Base-by-base conservation (phyloP, 768 basidiomycete genomes). In the Leccinum barrowsii region DNA sequence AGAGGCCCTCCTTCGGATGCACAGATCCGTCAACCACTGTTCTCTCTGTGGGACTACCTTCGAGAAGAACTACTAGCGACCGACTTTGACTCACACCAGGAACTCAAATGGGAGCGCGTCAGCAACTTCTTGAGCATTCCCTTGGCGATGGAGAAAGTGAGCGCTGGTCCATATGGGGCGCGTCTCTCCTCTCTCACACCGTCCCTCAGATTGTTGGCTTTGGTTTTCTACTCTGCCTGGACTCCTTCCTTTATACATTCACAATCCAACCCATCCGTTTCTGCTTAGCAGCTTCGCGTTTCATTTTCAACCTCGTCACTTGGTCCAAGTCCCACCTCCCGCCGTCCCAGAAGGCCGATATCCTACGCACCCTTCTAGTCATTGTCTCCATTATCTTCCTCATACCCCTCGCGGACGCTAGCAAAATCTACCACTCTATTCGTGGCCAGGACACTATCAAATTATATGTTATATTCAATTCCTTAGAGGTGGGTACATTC, bases 361-460 rank as follows among this genome's bases (percentile, higher is more conserved):
- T 99, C 12, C 75, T 97, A n/a, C 85, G 92, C 50, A 82, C 84
- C 24, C 74, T 92, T 8, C 78, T 99, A 3, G 80, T 99, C 21
- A 69, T 87, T 1, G 70, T 87, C 26, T 90, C 94, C 0, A 81
- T 94, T 50, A 63, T 85, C 17, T 80, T 95, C 21, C 78, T 98
- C 5, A 80, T 86, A 34, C 87, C 90, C 2, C 80, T 94, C 42
- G 94, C 95, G 7, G 96, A 99, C 69, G 90, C 94, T 10, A 96
- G 94, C 74, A 94, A 95, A 77, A 96, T 99, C 64, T 99, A 99
- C 66, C 97, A 99, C 67, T 89, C 89, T 15, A 98, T 99, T 56
- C 86, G 97, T 21, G 96, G 95, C 0, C 97, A 98, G 73, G 97
- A 99, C 65, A 97, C 94, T 2, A 96, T 99, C 77, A 99, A 98